Conservation (phyloP, 345 rosid species). For the Diplotaxis tenuifolia region DNA sequence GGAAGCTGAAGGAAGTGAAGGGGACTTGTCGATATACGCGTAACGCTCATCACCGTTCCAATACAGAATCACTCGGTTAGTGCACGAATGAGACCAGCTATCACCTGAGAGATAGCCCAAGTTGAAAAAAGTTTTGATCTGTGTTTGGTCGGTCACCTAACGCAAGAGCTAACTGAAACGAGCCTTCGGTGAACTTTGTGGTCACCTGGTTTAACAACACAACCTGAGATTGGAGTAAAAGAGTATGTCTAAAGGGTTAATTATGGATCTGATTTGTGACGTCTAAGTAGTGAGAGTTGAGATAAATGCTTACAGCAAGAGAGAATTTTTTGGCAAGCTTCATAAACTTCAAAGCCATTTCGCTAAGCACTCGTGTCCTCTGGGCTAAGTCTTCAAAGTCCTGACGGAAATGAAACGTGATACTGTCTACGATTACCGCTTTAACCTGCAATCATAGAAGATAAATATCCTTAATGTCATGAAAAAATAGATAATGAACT, state of each 20-base stretch:
- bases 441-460: constrained; percentile 55
- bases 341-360: constrained; percentile 85
- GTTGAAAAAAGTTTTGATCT: not conserved
- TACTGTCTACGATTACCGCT: constrained; percentile 72
- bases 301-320: constrained; percentile 60
- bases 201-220: constrained; percentile 91
- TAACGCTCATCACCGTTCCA: constrained; percentile 62
- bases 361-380: constrained; percentile 74
- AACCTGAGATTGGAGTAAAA: constrained; percentile 49
- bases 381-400: constrained; percentile 84
- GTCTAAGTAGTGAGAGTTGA: not conserved
- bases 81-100: constrained; percentile 32
- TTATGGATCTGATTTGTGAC: not conserved
- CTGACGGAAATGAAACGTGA: constrained; percentile 96
- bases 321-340: constrained; percentile 76
- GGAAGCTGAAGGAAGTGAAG: constrained; percentile 53
- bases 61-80: constrained; percentile 36
- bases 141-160: constrained; percentile 49
- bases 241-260: not conserved
- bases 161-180: constrained; percentile 81
- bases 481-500: not conserved
- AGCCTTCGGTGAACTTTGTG: constrained; percentile 69
- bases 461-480: not conserved
- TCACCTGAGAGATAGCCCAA: constrained; percentile 55
- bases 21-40: constrained; percentile 49